Conservation (phyloP, 2,329 filamentous ascomycete species). For the Alternaria atra region DNA sequence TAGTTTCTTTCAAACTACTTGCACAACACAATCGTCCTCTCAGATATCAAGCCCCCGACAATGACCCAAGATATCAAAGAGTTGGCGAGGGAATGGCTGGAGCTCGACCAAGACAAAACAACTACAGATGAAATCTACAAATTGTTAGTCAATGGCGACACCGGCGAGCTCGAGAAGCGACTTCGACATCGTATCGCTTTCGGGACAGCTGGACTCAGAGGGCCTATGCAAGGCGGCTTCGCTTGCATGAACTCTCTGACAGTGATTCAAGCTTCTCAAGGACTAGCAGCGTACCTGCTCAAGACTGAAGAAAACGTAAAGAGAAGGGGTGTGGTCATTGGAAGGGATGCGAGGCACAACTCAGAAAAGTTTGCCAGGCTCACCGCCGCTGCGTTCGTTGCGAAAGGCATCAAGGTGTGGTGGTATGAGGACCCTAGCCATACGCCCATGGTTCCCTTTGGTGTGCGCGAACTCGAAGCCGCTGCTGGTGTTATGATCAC, state of each 20-base stretch:
- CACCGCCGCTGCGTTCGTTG: slow-evolving; percentile 67
- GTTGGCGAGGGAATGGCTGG: slow-evolving; percentile 66
- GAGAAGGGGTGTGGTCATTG: slow-evolving; percentile 65
- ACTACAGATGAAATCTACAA: slow-evolving; percentile 65
- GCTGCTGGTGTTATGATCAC: slow-evolving; percentile 72
- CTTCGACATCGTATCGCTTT: slow-evolving; percentile 67
- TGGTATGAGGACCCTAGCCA: slow-evolving; percentile 66
- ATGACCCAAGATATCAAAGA: slow-evolving; percentile 50
- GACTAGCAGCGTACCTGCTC: slow-evolving; percentile 68
- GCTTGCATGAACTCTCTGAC: slow-evolving; percentile 68
- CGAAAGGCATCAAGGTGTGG: slow-evolving; percentile 66
- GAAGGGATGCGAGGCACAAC: slow-evolving; percentile 70
- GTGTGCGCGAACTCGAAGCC: slow-evolving; percentile 62
- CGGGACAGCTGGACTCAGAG: slow-evolving; percentile 69
- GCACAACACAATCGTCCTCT: background rate
- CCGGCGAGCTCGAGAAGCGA: slow-evolving; percentile 61
- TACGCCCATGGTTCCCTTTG: slow-evolving; percentile 70
- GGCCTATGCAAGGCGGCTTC: slow-evolving; percentile 72
- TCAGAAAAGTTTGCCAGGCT: slow-evolving; percentile 68
- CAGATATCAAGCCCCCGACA: background rate
- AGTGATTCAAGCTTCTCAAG: slow-evolving; percentile 70
- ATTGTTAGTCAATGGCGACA: slow-evolving; percentile 58
- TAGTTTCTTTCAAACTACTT: background rate
- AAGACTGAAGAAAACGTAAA: slow-evolving; percentile 55
- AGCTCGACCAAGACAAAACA: slow-evolving; percentile 63